Conservation (phyloP, 1,284 basidiomycete species). For the Taiwanofungus camphoratus region DNA sequence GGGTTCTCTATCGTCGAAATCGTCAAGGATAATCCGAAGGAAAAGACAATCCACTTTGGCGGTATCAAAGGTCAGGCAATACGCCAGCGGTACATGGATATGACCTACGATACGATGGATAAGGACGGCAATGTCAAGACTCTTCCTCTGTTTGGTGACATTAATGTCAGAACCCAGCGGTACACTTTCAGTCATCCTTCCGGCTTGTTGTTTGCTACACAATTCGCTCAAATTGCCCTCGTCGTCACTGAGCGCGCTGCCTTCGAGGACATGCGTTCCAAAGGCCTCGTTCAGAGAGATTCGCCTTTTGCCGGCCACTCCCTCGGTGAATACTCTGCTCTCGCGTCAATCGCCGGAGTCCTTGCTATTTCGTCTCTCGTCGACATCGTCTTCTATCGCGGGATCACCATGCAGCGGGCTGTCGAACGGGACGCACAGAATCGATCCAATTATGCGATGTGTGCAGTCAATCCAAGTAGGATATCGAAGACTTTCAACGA, state of each 20-base stretch:
- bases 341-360: slow-evolving; percentile 95
- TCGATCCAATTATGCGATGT: slow-evolving; percentile 97
- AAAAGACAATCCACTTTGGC: slow-evolving; percentile 98
- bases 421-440: slow-evolving; percentile 92
- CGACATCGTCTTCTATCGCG: slow-evolving; percentile 98
- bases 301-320: slow-evolving; percentile 98
- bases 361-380: slow-evolving; percentile 94
- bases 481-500: slow-evolving; percentile 94
- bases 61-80: slow-evolving; percentile 98
- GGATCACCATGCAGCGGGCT: slow-evolving; percentile 98
- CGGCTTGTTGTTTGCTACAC: slow-evolving; percentile 94
- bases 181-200: slow-evolving; percentile 97
- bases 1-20: slow-evolving; percentile 99
- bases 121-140: slow-evolving; percentile 94
- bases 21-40: slow-evolving; percentile 95
- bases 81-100: slow-evolving; percentile 97
- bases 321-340: slow-evolving; percentile 95
- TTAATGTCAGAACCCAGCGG: slow-evolving; percentile 85
- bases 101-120: slow-evolving; percentile 96
- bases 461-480: slow-evolving; percentile 94
- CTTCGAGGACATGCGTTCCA: slow-evolving; percentile 96
- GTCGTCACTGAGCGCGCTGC: slow-evolving; percentile 97
- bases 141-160: slow-evolving; percentile 90
- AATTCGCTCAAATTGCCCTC: slow-evolving; percentile 97
- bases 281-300: slow-evolving; percentile 88